phyloP scores from a whole-genome alignment of 2,329 filamentous ascomycete species.

The Thielaviopsis punctulata region DNA sequence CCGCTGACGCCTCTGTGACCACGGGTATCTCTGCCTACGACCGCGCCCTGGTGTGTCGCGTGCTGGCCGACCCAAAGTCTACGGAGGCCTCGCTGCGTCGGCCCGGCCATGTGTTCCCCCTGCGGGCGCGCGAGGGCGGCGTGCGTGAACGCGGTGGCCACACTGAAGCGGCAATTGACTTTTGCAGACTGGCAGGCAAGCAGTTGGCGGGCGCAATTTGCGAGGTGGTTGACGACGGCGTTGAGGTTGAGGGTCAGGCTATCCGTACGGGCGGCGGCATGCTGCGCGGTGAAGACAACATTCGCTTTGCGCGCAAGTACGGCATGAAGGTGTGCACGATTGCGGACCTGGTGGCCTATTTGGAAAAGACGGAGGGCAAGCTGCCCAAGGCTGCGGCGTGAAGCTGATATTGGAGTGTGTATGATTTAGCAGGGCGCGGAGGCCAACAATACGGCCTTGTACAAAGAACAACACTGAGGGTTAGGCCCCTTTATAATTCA shows the following conservation, averaged over 20 bases:
- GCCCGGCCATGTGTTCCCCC: slow-evolving; percentile 79
- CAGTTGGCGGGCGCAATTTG: slow-evolving; percentile 64
- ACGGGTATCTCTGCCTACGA: slow-evolving; percentile 88
- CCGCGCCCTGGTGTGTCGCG: slow-evolving; percentile 62
- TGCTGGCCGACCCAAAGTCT: slow-evolving; percentile 50
- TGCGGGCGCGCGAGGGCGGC: slow-evolving; percentile 63
- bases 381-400: slow-evolving; percentile 27
- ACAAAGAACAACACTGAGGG: background rate
- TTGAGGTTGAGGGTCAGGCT: slow-evolving; percentile 49
- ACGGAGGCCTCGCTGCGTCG: slow-evolving; percentile 49
- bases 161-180: slow-evolving; percentile 84
- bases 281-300: slow-evolving; percentile 77
- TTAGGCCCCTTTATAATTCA: background rate
- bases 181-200: slow-evolving; percentile 74
- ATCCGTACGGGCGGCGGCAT: slow-evolving; percentile 57
- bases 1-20: slow-evolving; percentile 51
- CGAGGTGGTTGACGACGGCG: slow-evolving; percentile 79
- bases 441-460: background rate
- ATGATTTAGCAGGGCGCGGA: background rate
- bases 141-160: slow-evolving; percentile 68
- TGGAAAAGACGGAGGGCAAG: slow-evolving; percentile 59
- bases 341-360: slow-evolving; percentile 65
- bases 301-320: slow-evolving; percentile 75
- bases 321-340: slow-evolving; percentile 91
- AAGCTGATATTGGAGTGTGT: background rate